Evolutionary conservation across 2,329 filamentous ascomycete species (phyloP), one percentile per base, ranked within the genome.

Genomic region (Diplodia seriata): DNA sequence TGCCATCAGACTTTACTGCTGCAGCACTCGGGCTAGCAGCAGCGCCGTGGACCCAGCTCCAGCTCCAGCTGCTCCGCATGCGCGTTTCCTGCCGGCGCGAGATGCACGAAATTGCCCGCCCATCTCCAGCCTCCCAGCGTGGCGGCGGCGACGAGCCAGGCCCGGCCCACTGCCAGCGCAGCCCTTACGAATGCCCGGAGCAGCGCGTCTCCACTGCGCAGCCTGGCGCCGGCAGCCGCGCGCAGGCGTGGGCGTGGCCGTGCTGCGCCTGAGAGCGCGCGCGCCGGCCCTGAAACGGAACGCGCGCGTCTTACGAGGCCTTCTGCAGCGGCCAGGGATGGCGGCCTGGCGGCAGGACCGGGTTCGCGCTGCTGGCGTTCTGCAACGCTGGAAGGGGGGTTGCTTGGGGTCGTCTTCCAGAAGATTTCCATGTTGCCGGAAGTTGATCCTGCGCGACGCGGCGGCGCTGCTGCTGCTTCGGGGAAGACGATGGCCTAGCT

Each of bases 1-100:
- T 68, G 51, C 47, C 66, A 63, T 55, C 66, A 63, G 66, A 63
- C 66, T 68, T 57, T 63, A 49, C 40, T 59, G 64, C 64, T 56
- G 51, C 33, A 66, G 63, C 31, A 43, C 63, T 47, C 47, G 62
- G 59, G 31, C 62, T 55, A 65, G 62, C 62, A 65, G 62, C 29
- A 49, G 57, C 26, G 14, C 20, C 29, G 15, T 23, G 38, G 54
- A 29, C 38, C 56, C 56, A 61, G 56, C 56, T 47, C 56, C 56
- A 61, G 56, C 56, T 47, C 57, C 55, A 59, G 55, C 55, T 31
- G 26, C 55, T 23, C 65, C 51, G 65, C 65, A 67, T 67, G 54
- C 54, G 65, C 65, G 65, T 59, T 59, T 67, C 55, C 54, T 51
- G 64, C 53, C 62, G n/a, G 31, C 29, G 61, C 33, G 15, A 53